These are phyloP conservation scores for Colletotrichum nymphaeae DNA, from an alignment of 2,329 filamentous ascomycete species.

Conservation along the genomic window DNA sequence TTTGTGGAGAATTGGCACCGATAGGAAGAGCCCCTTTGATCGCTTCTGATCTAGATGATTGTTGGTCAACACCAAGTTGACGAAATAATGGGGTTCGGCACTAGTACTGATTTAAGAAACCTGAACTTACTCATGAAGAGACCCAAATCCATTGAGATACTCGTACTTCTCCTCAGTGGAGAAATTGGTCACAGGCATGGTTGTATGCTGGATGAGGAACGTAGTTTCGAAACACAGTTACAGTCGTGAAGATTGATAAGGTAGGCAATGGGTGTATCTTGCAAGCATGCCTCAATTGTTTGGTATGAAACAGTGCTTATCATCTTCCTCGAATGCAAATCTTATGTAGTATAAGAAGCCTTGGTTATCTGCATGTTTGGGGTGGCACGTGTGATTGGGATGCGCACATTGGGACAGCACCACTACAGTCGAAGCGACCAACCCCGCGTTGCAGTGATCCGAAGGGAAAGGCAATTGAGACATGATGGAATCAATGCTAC, in stretches of 20 bases:
- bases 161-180: constrained; percentile 60
- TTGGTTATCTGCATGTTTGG: not conserved
- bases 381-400: not conserved
- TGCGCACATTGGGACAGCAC: not conserved
- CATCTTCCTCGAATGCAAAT: not conserved
- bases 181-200: constrained; percentile 50
- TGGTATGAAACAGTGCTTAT: no score
- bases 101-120: not conserved
- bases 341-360: not conserved
- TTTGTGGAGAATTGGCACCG: constrained; percentile 78
- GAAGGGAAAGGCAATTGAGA: not conserved
- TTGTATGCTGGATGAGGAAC: not conserved
- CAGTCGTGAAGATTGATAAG: not conserved
- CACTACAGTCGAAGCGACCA: not conserved
- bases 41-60: constrained; percentile 67
- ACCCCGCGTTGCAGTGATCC: not conserved
- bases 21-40: constrained; percentile 74
- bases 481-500: not conserved
- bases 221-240: not conserved
- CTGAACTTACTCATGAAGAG: constrained; percentile 72
- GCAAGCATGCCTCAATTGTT: not conserved
- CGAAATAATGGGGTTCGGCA: not conserved
- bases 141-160: constrained; percentile 77
- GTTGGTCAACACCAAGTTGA: not conserved
- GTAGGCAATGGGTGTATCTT: not conserved